These are phyloP conservation scores for Oryza longistaminata DNA, from an alignment of 176 grass and related monocot species.

Conservation along the genomic window DNA sequence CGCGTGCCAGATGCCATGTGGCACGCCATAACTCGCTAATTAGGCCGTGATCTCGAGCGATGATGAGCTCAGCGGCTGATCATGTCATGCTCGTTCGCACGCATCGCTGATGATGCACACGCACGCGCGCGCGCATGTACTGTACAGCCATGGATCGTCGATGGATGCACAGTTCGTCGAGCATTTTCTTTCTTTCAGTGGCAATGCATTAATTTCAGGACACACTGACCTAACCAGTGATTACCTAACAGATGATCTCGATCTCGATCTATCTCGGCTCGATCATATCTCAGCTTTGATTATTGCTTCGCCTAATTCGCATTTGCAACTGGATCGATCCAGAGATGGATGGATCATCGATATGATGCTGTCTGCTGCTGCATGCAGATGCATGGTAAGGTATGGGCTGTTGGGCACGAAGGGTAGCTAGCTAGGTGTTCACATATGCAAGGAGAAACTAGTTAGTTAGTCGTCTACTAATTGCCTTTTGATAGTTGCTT, in stretches of 20 bases:
- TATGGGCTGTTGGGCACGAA: background rate
- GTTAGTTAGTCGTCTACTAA: background rate
- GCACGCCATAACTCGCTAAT: conserved; percentile 7
- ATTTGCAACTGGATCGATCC: background rate
- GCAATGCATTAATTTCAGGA: background rate
- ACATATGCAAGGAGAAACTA: background rate
- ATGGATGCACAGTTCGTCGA: background rate
- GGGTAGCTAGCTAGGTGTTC: background rate
- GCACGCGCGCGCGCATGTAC: background rate
- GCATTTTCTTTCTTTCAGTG: background rate
- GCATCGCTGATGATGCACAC: conserved; percentile 19
- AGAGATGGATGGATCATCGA: background rate
- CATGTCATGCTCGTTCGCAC: conserved; percentile 32
- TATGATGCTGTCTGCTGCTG: background rate
- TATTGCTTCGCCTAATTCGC: conserved; percentile 22
- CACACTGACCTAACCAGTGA: conserved; percentile 10
- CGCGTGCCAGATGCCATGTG: conserved; percentile 44
- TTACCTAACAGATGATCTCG: conserved; percentile 5
- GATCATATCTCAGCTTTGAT: conserved; percentile 16
- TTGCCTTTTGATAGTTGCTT: background rate
- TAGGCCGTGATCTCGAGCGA: background rate
- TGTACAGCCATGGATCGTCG: too few species aligned
- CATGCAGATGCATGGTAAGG: background rate
- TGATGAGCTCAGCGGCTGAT: conserved; percentile 1
- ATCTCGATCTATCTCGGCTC: background rate